Evolutionary conservation across 768 basidiomycete species (phyloP), one percentile per base, ranked within the genome.

Genomic region (Hydnum rufescens): DNA sequence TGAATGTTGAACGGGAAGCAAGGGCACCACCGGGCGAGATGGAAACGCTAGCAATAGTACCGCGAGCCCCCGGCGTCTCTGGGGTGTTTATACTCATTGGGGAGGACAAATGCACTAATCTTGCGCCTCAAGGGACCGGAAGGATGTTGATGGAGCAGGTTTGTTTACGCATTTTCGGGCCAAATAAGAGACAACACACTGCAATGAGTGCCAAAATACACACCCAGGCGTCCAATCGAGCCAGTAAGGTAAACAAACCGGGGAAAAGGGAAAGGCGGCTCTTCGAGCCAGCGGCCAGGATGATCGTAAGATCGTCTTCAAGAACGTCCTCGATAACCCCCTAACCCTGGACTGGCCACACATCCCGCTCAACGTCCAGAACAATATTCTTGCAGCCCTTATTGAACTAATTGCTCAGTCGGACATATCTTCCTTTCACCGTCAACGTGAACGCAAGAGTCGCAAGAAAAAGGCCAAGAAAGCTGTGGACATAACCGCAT

Each of bases 271-370:
- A 8, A 13, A 47, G 28, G 44, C 25, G n/a, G n/a, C n/a, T n/a
- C n/a, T n/a, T n/a, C n/a, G n/a, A n/a, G n/a, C n/a, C 16, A 47
- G 25, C 8, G 8, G 16, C 25, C 13, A 50, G 6, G 26, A 16
- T 32, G 81, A 84, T 23, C 74, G 70, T 44, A 86, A 78, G 59
- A 65, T 68, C 1, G 74, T 78, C 0, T 85, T 76, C 66, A 85
- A 76, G 57, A 71, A 74, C 54, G 78, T 80, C 0, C 66, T 88
- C 23, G 77, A 78, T 49, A 86, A 74, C 54, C 85, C 85, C 2
- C 80, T 81, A 39, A 22, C 36, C 22, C 34, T 39, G 2, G 19
- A 29, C 56, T 83, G 82, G 82, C 82, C 81, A 0, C 67, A 66
- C 6, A 67, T 83, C 5, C 71, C 82, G 16, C 18, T 68, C 3